Evolutionary conservation across 2,329 filamentous ascomycete genomes (phyloP), one percentile per base, ranked within the genome.

Genomic region (Nemania serpens): DNA sequence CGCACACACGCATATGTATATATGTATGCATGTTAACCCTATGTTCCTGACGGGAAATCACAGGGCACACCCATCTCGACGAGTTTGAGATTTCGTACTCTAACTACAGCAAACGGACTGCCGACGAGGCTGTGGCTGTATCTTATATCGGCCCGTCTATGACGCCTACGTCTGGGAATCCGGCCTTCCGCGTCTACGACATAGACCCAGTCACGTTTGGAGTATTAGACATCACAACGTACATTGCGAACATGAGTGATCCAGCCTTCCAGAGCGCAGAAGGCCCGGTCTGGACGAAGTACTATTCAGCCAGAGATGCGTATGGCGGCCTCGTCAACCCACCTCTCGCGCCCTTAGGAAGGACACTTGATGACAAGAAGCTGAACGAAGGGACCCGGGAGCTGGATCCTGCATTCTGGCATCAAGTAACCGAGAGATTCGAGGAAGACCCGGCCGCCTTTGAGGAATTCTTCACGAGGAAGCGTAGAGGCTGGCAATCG

Each of bases 371-470:
- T 13, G 12, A 36, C 2, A 37, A 55, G 9, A 1, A 50, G 10
- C 13, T 10, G 0, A 18, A 54, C 5, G 46, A 51, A 46, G 45
- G 5, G 6, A 34, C 5, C 9, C 48, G 58, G 0, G 51, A 87
- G 64, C 77, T 88, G 36, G 83, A 81, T 1, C 80, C 84, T 0
- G 79, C 79, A 1, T 86, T 86, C 71, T 87, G 84, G 84, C 84
- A 86, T 69, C 79, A 82, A 64, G 75, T 86, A 18, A 86, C 84
- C 1, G 74, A 73, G 1, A 69, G 74, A 2, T 79, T 87, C 50
- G 79, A 82, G 61, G 65, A 59, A 4, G 71, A 84, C 56, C 64
- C 76, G 2, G 61, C 68, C 0, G 70, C 76, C 1, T 86, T 86
- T 65, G 73, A 78, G 15, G 74, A 71, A 2, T 87, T 79, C 69